phyloP scores from a whole-genome alignment of 495 filamentous ascomycete species.

The Chaetomium cochliodes region DNA sequence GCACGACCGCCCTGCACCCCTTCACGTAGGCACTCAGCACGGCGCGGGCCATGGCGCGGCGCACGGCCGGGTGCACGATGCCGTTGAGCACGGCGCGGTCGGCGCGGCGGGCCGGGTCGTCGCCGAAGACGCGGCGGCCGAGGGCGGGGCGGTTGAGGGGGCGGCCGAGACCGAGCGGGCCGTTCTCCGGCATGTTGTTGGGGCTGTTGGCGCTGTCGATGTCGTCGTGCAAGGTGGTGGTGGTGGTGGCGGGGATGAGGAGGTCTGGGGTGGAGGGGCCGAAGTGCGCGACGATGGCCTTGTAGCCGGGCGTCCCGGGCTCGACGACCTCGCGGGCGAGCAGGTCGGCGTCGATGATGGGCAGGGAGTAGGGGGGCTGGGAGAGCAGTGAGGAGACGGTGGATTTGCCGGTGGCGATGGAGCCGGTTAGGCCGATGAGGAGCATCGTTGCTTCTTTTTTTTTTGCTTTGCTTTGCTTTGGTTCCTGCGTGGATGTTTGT shows the following conservation, averaged over 20 bases:
- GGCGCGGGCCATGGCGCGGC: conserved; percentile 68
- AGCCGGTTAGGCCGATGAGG: conserved; percentile 93
- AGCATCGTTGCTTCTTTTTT: conserved; percentile 61
- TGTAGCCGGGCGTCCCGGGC: conserved; percentile 81
- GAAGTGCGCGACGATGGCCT: conserved; percentile 76
- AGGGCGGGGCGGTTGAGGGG: conserved; percentile 84
- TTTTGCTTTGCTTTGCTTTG: conserved; percentile 22
- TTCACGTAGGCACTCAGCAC: conserved; percentile 63
- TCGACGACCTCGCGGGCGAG: conserved; percentile 88
- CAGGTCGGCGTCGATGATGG: conserved; percentile 92
- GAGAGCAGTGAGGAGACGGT: conserved; percentile 85
- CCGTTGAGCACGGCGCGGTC: conserved; percentile 75
- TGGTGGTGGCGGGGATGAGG: conserved; percentile 51
- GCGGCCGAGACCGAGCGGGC: conserved; percentile 52
- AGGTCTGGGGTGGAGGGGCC: conserved; percentile 77
- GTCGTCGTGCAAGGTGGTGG: too few relatives aligned
- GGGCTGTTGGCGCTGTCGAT: conserved; percentile 3
- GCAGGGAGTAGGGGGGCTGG: conserved; percentile 75
- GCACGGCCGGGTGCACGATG: conserved; percentile 90
- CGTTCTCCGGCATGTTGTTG: conserved; percentile 44
- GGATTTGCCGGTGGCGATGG: conserved; percentile 96
- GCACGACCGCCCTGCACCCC: conserved; percentile 82
- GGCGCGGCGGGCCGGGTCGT: conserved; percentile 57
- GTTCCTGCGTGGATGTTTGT: background rate
- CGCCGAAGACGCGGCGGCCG: conserved; percentile 81